Percentiles rank a stretch among this genome's conserved stretches.
phyloP scores from a whole-genome alignment of 2,329 filamentous ascomycete species.

The Thelonectria discophora region DNA sequence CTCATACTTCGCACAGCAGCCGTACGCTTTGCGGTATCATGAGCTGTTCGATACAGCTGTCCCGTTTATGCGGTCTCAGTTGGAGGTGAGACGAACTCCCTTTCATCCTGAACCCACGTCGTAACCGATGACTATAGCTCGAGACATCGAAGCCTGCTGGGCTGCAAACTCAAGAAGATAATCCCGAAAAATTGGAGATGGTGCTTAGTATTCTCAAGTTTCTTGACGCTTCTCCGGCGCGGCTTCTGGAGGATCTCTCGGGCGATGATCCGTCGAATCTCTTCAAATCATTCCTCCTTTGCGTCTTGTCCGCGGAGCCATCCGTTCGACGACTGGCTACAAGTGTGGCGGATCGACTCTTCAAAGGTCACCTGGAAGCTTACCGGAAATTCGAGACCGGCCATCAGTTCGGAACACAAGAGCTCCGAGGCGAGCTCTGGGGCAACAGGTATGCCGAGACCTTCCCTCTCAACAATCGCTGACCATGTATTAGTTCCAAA shows the following conservation, averaged over 20 bases:
- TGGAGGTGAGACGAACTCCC: slow-evolving; percentile 59
- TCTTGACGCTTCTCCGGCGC: slow-evolving; percentile 59
- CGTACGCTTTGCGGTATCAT: slow-evolving; percentile 58
- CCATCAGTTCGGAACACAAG: slow-evolving; percentile 37
- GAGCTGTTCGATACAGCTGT: slow-evolving; percentile 65
- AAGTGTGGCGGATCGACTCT: slow-evolving; percentile 58
- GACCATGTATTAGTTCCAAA: slow-evolving; percentile 40
- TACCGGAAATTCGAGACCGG: slow-evolving; percentile 40
- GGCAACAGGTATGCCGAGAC: slow-evolving; percentile 56
- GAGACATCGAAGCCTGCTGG: slow-evolving; percentile 31
- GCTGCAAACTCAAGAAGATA: slow-evolving; percentile 17
- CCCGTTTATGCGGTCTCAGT: slow-evolving; percentile 64
- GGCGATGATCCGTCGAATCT: slow-evolving; percentile 43
- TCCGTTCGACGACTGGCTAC: slow-evolving; percentile 59
- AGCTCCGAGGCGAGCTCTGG: slow-evolving; percentile 58
- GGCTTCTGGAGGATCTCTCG: slow-evolving; percentile 45
- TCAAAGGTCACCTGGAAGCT: slow-evolving; percentile 46
- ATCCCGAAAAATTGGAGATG: slow-evolving; percentile 37
- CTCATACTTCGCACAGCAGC: slow-evolving; percentile 67
- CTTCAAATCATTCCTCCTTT: slow-evolving; percentile 62
- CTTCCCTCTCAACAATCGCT: background rate
- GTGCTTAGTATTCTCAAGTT: slow-evolving; percentile 62
- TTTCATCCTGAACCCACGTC: background rate
- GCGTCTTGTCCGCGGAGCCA: slow-evolving; percentile 61
- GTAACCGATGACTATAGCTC: slow-evolving; percentile 22